A percentile compares a stretch with the other conserved stretches of the same genome.
Conservation (phyloP, 1,284 basidiomycete species). For the Pterula multifida region DNA sequence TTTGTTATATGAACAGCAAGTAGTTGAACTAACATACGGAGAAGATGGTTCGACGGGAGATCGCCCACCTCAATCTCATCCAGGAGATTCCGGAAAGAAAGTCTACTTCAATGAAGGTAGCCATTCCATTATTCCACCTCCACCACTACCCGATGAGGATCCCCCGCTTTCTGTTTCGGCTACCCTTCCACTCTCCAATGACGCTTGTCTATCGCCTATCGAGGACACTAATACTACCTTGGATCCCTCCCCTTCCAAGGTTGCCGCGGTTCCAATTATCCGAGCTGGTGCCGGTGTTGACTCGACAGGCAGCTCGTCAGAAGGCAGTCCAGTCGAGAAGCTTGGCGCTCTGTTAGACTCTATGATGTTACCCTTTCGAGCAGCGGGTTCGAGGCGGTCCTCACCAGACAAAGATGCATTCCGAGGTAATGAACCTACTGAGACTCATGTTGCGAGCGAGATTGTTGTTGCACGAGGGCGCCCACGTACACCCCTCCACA, state of each 20-base stretch:
- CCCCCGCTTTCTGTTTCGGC: background rate
- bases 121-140: background rate
- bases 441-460: background rate
- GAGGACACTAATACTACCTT: background rate
- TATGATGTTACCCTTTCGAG: conserved; percentile 12
- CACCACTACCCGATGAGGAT: conserved; percentile 4
- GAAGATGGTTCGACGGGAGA: conserved; percentile 5
- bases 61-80: background rate
- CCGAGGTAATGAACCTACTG: background rate
- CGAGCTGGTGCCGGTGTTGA: background rate
- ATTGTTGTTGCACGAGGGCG: background rate
- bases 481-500: background rate
- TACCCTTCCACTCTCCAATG: background rate
- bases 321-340: conserved; percentile 33
- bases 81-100: background rate
- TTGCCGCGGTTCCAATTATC: background rate
- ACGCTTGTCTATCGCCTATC: background rate
- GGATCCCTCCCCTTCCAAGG: background rate
- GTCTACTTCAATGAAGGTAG: background rate
- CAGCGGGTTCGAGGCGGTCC: conserved; percentile 4
- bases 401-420: conserved; percentile 3
- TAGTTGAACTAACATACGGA: conserved; percentile 9
- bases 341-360: conserved; percentile 23
- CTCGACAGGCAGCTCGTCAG: conserved; percentile 26
- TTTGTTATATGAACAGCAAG: conserved; percentile 15